Percentiles rank a stretch among this genome's conserved stretches.
These are phyloP conservation scores for Oryza glaberrima DNA, from an alignment of 176 grass and related monocot genomes.

Conservation along the genomic window DNA sequence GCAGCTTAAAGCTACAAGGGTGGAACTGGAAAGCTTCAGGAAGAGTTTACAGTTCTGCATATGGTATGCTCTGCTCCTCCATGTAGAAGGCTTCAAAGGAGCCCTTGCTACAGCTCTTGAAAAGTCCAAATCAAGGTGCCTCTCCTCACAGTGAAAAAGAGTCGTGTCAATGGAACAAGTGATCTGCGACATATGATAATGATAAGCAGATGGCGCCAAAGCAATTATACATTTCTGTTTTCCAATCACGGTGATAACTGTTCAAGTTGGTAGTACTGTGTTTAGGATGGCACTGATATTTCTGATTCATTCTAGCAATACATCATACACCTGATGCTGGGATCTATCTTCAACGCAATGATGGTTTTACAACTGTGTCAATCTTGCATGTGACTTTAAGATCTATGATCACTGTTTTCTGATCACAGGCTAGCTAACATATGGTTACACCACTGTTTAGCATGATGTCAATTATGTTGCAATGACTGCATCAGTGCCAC, in stretches of 20 bases:
- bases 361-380: slow-evolving; percentile 14
- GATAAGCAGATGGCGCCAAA: not conserved
- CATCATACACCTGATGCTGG: not conserved
- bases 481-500: slow-evolving; percentile 16
- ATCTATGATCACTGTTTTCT: slow-evolving; percentile 21
- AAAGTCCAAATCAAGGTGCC: not conserved
- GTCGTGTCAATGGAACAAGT: not conserved
- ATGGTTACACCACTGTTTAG: slow-evolving; percentile 33
- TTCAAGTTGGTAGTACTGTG: not conserved
- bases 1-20: slow-evolving; percentile 23
- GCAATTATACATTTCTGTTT: slow-evolving; percentile 3
- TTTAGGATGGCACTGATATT: not conserved
- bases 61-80: not conserved
- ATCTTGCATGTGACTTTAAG: slow-evolving; percentile 6
- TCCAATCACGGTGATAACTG: not conserved
- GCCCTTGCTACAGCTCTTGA: not conserved
- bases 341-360: slow-evolving; percentile 20
- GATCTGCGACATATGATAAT: not conserved
- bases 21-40: not conserved
- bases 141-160: not conserved
- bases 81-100: slow-evolving; percentile 6
- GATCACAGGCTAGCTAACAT: not conserved
- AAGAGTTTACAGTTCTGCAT: slow-evolving; percentile 8
- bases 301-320: not conserved
- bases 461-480: slow-evolving; percentile 21